A percentile compares a stretch with the other conserved stretches of the same genome.
Conservation (phyloP, 2,329 filamentous ascomycete genomes). For the Botrytis byssoidea region DNA sequence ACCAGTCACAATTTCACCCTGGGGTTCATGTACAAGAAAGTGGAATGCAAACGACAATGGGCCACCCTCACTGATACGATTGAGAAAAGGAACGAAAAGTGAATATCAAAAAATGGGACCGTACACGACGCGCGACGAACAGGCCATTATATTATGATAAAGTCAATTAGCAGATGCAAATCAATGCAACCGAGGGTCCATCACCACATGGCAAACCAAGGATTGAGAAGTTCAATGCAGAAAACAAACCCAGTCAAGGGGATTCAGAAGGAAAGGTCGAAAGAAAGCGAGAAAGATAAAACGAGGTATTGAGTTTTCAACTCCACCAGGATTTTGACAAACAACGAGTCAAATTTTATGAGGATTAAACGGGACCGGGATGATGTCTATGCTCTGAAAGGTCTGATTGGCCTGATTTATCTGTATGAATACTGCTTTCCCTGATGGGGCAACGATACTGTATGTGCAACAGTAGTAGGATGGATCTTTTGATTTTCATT, state of each 20-base stretch:
- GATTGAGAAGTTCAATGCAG: not conserved
- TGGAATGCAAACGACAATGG: not conserved
- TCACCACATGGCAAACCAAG: not conserved
- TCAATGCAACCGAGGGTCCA: not conserved
- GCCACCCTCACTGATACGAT: not conserved
- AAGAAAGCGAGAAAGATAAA: not conserved
- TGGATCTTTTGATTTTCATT: conserved; percentile 1
- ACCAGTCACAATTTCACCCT: not conserved
- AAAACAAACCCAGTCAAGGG: not conserved
- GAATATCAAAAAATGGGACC: conserved; percentile 4
- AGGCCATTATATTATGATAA: not conserved
- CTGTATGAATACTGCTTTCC: not conserved
- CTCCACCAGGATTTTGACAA: not conserved
- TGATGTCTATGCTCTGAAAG: not conserved
- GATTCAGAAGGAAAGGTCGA: not conserved
- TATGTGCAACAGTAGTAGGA: not conserved
- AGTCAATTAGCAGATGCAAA: not conserved
- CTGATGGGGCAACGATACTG: not conserved
- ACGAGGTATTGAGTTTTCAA: not conserved
- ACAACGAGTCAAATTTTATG: not conserved
- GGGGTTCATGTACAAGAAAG: not conserved
- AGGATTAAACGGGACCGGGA: not conserved
- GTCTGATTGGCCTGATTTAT: not conserved
- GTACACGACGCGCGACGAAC: not conserved
- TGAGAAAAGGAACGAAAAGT: not conserved